Base-by-base conservation (phyloP, 176 grass and related monocot genomes). In the Puya raimondii region DNA sequence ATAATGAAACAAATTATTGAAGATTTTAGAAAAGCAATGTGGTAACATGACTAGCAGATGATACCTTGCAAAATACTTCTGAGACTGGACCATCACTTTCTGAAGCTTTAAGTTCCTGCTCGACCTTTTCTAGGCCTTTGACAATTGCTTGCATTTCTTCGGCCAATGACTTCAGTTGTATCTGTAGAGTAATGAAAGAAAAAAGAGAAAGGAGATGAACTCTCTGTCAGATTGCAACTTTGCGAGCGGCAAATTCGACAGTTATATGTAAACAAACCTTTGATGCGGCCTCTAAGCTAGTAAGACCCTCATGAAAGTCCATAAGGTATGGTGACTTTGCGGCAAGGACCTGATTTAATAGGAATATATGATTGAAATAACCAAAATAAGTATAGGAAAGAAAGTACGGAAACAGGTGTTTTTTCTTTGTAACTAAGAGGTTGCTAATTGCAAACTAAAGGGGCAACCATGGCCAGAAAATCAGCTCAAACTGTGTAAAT, bases 101-200 rank as follows among this genome's bases (percentile, higher is more conserved):
- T 81, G 94, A 99, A 81, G 94, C 89, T 69, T 88, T 83, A 68
- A 86, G 84, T 63, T 99, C 94, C 12, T 80, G 26, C 70, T 82
- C 81, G 72, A 99, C 94, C 58, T 92, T 99, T 80, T 99, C 87
- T 54, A 99, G 71, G 8, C 94, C 89, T 87, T 93, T 99, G 64
- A 83, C 84, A 16, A 99, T 68, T 50, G 94, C 89, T 90, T 99
- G 94, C 94, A 99, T 99, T 93, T 99, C 94, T 85, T 99, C 94
- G 26, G 94, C 94, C 65, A 99, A 78, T 68, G 88, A 85, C 81
- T 99, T 99, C 29, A 99, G 80, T 86, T 99, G 94, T 82, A 93
- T 99, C 94, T 99, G 84, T 79, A 63, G 64, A 49, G 25, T 15
- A 51, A 14, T 71, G 59, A 68, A 59, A 78, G 59, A 64, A 2